phyloP scores from a whole-genome alignment of 2,329 filamentous ascomycete species.

The Camillea tinctor region DNA sequence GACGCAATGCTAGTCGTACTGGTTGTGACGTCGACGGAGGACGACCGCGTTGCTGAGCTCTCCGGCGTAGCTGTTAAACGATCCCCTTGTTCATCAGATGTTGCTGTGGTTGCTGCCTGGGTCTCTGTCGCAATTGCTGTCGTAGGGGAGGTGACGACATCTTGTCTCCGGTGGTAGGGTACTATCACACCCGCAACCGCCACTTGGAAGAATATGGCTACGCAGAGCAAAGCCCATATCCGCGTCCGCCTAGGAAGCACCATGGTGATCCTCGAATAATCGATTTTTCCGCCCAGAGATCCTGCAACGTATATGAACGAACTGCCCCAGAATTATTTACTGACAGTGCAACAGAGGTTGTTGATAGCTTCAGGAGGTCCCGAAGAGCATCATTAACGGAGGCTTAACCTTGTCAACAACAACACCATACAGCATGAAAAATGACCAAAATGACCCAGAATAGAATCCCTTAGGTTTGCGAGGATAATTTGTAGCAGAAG shows the following conservation, averaged over 20 bases:
- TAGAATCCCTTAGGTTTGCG: not conserved
- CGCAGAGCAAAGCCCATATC: conserved; percentile 39
- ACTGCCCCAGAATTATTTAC: conserved; percentile 7
- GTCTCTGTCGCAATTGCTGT: conserved; percentile 10
- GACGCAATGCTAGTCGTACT: conserved; percentile 11
- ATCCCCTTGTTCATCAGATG: conserved; percentile 9
- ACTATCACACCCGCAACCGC: conserved; percentile 35
- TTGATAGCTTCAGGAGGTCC: conserved; percentile 9
- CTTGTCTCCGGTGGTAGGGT: conserved; percentile 34
- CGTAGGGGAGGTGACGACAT: conserved; percentile 22
- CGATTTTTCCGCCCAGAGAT: not conserved
- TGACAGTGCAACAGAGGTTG: conserved; percentile 6
- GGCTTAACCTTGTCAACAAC: conserved; percentile 8
- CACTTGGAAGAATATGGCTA: conserved; percentile 39
- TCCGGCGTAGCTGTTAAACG: conserved; percentile 14
- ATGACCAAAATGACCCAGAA: not conserved
- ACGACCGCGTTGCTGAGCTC: conserved; percentile 7
- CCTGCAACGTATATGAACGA: conserved; percentile 4
- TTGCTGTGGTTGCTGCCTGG: conserved; percentile 21
- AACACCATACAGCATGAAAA: conserved; percentile 1
- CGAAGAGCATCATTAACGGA: conserved; percentile 19
- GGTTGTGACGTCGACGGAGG: conserved; percentile 11
- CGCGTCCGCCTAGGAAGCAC: conserved; percentile 37
- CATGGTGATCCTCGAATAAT: conserved; percentile 2
- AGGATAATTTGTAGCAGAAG: not conserved